Conservation (phyloP, 371 early-diverging fungal species). For the Mortierella sp. region DNA sequence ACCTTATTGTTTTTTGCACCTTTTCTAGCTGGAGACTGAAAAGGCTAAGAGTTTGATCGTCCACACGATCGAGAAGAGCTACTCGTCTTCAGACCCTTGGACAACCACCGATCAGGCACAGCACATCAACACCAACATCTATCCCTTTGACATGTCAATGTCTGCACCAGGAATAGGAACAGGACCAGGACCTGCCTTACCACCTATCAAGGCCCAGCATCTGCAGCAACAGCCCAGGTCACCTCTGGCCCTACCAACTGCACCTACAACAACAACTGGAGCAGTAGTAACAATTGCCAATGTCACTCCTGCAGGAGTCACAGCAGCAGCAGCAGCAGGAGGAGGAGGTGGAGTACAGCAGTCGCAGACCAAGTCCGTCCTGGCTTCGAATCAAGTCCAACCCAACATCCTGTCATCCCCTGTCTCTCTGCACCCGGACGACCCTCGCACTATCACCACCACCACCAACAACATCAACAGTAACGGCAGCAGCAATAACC, state of each 20-base stretch:
- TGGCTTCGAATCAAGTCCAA: background rate
- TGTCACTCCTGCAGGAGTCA: too few relatives aligned
- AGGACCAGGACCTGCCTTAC: background rate
- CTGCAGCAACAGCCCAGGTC: background rate
- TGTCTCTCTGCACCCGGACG: background rate
- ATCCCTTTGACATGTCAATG: background rate
- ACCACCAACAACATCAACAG: background rate
- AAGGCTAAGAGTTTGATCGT: conserved; percentile 39
- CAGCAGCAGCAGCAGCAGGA: background rate
- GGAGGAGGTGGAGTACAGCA: background rate
- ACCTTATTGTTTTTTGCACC: background rate
- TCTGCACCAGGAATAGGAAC: background rate
- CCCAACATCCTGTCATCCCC: background rate
- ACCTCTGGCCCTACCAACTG: too few relatives aligned
- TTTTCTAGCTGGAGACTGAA: conserved; percentile 37
- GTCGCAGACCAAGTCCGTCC: background rate
- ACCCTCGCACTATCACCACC: too few relatives aligned
- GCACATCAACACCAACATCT: background rate
- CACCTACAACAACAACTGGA: too few relatives aligned
- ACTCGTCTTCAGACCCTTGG: conserved; percentile 14
- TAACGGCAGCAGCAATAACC: background rate
- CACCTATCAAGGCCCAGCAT: background rate
- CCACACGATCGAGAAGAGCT: conserved; percentile 42
- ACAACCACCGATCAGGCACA: background rate
- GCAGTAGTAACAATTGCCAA: too few relatives aligned